Percentiles rank a stretch among this genome's conserved stretches.
Evolutionary conservation across 495 filamentous ascomycete species (phyloP).

Genomic region (Aspergillus steynii): DNA sequence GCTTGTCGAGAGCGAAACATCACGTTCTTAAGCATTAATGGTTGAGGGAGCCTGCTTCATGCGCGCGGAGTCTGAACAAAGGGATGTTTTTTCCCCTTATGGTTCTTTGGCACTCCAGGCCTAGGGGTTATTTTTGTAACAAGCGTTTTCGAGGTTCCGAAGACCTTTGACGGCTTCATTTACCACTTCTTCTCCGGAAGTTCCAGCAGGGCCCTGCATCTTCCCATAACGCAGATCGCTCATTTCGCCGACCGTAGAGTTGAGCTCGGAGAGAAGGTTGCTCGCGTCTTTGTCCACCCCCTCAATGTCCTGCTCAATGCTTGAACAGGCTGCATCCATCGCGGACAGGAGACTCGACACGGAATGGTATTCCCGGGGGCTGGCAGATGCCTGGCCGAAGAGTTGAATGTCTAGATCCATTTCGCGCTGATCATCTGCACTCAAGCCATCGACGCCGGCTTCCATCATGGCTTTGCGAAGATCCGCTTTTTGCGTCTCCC

Average conservation of each 20-base stretch:
- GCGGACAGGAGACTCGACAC: constrained; percentile 63
- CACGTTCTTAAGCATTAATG: neutral
- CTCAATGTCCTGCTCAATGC: constrained; percentile 66
- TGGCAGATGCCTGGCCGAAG: constrained; percentile 57
- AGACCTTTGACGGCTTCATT: constrained; percentile 56
- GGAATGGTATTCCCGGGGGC: constrained; percentile 52
- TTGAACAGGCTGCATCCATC: constrained; percentile 64
- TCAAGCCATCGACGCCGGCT: constrained; percentile 52
- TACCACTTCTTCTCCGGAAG: constrained; percentile 57
- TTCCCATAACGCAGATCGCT: constrained; percentile 84
- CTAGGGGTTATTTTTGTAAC: constrained; percentile 38
- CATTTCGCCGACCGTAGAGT: constrained; percentile 64
- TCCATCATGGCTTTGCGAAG: constrained; percentile 56
- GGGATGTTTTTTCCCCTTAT: neutral
- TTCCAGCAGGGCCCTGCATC: constrained; percentile 57
- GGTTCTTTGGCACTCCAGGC: neutral
- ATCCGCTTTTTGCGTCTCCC: constrained; percentile 61
- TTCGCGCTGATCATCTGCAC: constrained; percentile 62
- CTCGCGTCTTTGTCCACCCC: constrained; percentile 64
- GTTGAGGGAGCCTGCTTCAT: neutral
- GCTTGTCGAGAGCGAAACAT: neutral
- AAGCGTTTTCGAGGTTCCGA: constrained; percentile 60
- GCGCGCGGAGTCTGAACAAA: neutral
- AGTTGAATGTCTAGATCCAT: constrained; percentile 73
- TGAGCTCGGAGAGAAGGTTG: constrained; percentile 58